phyloP scores from a whole-genome alignment of 768 basidiomycete species.

The Amanita subjunquillea region DNA sequence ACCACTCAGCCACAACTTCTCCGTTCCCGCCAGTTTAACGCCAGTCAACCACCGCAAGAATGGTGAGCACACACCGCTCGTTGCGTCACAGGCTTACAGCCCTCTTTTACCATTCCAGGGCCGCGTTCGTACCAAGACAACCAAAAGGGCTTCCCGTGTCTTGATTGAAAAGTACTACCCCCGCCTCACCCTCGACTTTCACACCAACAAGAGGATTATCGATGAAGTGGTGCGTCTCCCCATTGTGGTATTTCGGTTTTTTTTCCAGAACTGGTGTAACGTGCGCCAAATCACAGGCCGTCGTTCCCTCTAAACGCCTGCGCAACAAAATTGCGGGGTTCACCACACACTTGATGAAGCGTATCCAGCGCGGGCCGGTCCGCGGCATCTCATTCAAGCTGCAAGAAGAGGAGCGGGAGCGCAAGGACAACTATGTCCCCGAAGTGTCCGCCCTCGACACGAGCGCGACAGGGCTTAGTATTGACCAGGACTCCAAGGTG shows the following conservation, averaged over 20 bases:
- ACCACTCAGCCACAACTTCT: conserved; percentile 27
- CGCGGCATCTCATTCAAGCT: conserved; percentile 99
- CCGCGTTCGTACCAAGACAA: conserved; percentile 99
- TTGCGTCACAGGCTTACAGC: background rate
- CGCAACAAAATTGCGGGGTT: conserved; percentile 99
- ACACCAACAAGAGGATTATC: conserved; percentile 99
- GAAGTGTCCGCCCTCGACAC: conserved; percentile 95
- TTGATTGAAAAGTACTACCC: conserved; percentile 99
- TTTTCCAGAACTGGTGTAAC: background rate
- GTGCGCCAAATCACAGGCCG: conserved; percentile 37
- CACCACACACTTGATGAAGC: conserved; percentile 99
- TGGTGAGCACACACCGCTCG: conserved; percentile 30
- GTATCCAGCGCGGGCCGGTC: conserved; percentile 96
- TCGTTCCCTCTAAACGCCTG: conserved; percentile 96
- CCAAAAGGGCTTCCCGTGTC: conserved; percentile 97
- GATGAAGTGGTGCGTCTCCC: conserved; percentile 73
- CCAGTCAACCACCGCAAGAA: conserved; percentile 27
- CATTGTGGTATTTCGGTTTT: background rate
- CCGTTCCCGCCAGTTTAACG: conserved; percentile 3
- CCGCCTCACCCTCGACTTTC: conserved; percentile 97
- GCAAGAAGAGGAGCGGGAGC: conserved; percentile 98
- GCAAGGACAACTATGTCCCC: conserved; percentile 99
- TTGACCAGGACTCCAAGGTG: conserved; percentile 93
- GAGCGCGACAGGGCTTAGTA: conserved; percentile 60
- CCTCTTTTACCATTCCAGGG: conserved; percentile 44